These are phyloP conservation scores for Blakeslea trispora DNA, from an alignment of 371 early-diverging fungal genomes.

Conservation along the genomic window DNA sequence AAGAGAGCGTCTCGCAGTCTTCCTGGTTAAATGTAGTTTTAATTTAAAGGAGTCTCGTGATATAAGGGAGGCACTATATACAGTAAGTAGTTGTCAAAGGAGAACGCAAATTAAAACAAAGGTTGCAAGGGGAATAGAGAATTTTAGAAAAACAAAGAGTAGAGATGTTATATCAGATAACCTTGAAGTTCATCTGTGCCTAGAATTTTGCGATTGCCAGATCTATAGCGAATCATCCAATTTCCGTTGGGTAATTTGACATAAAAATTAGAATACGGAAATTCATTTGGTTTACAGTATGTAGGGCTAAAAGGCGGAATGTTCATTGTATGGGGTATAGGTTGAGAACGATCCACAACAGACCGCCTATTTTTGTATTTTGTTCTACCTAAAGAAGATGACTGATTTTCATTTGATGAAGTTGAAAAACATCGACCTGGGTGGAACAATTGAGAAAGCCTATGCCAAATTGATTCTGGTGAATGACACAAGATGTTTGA, in stretches of 20 bases:
- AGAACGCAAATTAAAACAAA: too few relatives aligned
- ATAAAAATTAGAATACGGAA: conserved; percentile 53
- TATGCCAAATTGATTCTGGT: conserved; percentile 12
- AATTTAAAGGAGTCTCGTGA: too few relatives aligned
- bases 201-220: conserved; percentile 43
- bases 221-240: conserved; percentile 48
- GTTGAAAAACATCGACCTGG: conserved; percentile 3
- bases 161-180: conserved; percentile 24
- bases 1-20: too few relatives aligned
- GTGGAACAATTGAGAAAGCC: conserved; percentile 12
- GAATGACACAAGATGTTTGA: conserved; percentile 8
- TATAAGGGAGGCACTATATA: too few relatives aligned
- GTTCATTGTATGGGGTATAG: conserved; percentile 1
- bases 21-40: too few relatives aligned
- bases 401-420: conserved; percentile 7
- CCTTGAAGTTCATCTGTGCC: conserved; percentile 44
- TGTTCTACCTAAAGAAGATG: background rate
- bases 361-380: background rate
- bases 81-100: too few relatives aligned
- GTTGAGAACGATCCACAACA: background rate
- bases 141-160: too few relatives aligned
- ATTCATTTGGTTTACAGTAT: conserved; percentile 40
- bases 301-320: conserved; percentile 51
- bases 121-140: too few relatives aligned
- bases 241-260: conserved; percentile 45